A percentile compares a stretch with the other conserved stretches of the same genome.
phyloP scores from a whole-genome alignment of 441 rosid genomes.

The Pelargonium exstipulatum region DNA sequence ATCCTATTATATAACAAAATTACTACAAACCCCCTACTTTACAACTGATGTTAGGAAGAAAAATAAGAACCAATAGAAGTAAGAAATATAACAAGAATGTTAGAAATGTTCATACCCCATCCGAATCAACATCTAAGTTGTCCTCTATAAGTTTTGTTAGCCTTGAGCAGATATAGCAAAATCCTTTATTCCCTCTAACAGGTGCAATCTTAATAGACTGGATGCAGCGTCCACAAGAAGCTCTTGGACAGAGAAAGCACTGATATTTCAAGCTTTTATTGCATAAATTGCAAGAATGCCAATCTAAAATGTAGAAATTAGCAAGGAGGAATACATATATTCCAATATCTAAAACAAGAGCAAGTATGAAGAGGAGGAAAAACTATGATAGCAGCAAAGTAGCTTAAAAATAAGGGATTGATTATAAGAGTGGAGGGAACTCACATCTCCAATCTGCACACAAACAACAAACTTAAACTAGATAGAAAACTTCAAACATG shows the following conservation, averaged over 20 bases:
- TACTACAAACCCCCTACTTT: no score
- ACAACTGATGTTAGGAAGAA: no score
- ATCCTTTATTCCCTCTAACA: conserved; percentile 38
- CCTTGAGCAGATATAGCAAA: conserved; percentile 41
- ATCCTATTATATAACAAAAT: no score
- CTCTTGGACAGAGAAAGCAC: conserved; percentile 55
- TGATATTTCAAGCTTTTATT: conserved; percentile 32
- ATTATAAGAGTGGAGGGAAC: background rate
- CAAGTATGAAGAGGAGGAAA: conserved; percentile 13
- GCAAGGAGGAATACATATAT: background rate
- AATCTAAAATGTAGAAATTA: conserved; percentile 32
- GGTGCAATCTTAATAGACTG: conserved; percentile 32
- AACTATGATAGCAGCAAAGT: background rate
- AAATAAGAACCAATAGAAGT: background rate
- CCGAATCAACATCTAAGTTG: conserved; percentile 30
- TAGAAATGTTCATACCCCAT: conserved; percentile 34
- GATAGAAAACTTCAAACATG: background rate
- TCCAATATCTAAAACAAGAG: background rate
- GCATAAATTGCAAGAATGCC: conserved; percentile 49
- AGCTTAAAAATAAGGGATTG: background rate
- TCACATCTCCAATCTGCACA: background rate
- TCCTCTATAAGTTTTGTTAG: conserved; percentile 45
- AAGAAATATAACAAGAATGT: background rate
- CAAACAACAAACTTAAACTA: background rate
- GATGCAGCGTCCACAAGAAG: conserved; percentile 42